Evolutionary conservation across 495 filamentous ascomycete species (phyloP), one percentile per base, ranked within the genome.

Genomic region (Penicillium bialowiezense): DNA sequence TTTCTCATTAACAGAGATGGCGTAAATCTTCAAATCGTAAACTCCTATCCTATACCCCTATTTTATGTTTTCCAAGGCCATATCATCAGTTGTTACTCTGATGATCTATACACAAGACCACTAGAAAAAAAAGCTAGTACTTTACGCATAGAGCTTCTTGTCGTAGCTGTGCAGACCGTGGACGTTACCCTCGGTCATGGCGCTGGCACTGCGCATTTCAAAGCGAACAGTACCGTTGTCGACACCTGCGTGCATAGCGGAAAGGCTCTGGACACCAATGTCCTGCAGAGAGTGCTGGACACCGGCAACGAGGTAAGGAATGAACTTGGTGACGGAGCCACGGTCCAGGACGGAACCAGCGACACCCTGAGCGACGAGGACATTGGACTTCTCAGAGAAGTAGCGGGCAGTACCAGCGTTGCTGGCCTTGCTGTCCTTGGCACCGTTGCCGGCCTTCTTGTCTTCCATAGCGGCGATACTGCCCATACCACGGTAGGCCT

Each of bases 381-480:
- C 81, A 50, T 85, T 82, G 67, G 92, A 90, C 55, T 92, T 93
- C 69, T 99, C 93, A 46, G 90, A 96, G 77, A 99, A 99, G 78
- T 99, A 99, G 36, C 93, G 86, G 44, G 93, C 95, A 45, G 95
- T 96, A 54, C 95, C 93, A 51, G 93, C 93, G 71, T 97, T 97
- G 70, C 84, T 88, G 58, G 87, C 86, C 70, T 92, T 90, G 74
- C 77, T 79, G 60, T 90, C 80, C 70, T 86, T 87, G 46, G 62
- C 68, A 47, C 64, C 69, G 39, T 66, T 69, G 24, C 84, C 89
- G 15, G 90, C 86, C 76, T 96, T 97, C 80, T 90, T 95, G 70
- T 97, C 92, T 70, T 99, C 95, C 93, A 99, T 99, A 46, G 92
- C 93, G 61, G 96, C 93, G 63, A 99, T 99, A 62, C 81, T 87